phyloP scores from a whole-genome alignment of 2,329 filamentous ascomycete species.

The Mycosphaerella sp. region DNA sequence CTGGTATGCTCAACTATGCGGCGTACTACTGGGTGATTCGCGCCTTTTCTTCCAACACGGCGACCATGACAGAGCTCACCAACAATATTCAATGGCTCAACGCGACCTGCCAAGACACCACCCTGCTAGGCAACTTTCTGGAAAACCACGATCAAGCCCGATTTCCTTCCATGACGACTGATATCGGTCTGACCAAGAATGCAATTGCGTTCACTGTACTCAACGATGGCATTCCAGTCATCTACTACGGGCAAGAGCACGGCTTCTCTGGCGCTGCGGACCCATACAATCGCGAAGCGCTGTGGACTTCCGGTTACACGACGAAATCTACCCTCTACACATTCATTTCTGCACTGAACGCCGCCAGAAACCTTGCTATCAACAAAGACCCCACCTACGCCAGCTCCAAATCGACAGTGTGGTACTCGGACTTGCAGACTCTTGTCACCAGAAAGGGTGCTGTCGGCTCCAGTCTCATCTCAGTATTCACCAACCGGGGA shows the following conservation, averaged over 20 bases:
- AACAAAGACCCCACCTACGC: conserved; percentile 35
- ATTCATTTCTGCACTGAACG: conserved; percentile 42
- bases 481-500: conserved; percentile 16
- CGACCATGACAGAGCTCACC: conserved; percentile 35
- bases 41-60: conserved; percentile 32
- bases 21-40: conserved; percentile 33
- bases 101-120: conserved; percentile 32
- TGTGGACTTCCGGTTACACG: conserved; percentile 37
- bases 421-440: conserved; percentile 22
- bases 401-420: conserved; percentile 33
- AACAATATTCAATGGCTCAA: conserved; percentile 26
- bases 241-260: conserved; percentile 61
- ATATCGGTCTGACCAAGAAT: conserved; percentile 53
- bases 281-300: conserved; percentile 36
- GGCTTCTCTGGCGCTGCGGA: conserved; percentile 38
- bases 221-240: conserved; percentile 53
- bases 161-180: conserved; percentile 42
- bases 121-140: conserved; percentile 34
- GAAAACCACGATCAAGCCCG: conserved; percentile 36
- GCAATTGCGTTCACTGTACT: conserved; percentile 54
- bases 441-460: conserved; percentile 17
- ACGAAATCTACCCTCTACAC: conserved; percentile 35
- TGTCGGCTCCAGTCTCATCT: conserved; percentile 7
- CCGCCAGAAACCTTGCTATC: conserved; percentile 43
- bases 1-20: conserved; percentile 42